Percentiles rank a stretch among this genome's conserved stretches.
phyloP scores from a whole-genome alignment of 2,329 filamentous ascomycete genomes.

The Drechslerella dactyloides region DNA sequence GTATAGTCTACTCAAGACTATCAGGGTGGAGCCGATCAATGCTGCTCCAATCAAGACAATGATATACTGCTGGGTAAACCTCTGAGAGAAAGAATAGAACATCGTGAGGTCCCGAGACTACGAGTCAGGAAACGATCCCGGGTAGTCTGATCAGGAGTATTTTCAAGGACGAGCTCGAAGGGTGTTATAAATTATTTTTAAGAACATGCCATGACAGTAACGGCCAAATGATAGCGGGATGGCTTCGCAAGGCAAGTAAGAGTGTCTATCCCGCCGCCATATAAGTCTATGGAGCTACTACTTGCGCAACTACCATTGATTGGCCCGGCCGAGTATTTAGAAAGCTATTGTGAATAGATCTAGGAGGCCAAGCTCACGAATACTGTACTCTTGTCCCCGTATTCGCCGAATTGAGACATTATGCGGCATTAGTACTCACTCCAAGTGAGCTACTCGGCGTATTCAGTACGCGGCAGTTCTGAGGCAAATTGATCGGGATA shows the following conservation, averaged over 20 bases:
- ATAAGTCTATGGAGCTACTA: too few relatives aligned
- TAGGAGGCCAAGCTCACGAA: background rate
- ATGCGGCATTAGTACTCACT: background rate
- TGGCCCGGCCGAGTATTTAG: too few relatives aligned
- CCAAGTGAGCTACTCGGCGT: background rate
- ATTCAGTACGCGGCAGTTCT: background rate
- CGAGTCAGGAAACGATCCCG: background rate
- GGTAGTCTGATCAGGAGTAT: too few relatives aligned
- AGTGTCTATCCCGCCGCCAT: too few relatives aligned
- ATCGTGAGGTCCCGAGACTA: slow-evolving; percentile 5
- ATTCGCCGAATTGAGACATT: background rate
- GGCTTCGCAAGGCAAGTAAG: too few relatives aligned
- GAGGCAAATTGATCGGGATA: slow-evolving; percentile 36
- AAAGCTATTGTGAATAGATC: too few relatives aligned
- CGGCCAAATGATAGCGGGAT: too few relatives aligned
- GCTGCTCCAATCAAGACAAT: slow-evolving; percentile 5
- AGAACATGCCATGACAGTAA: too few relatives aligned
- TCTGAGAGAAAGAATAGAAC: slow-evolving; percentile 8
- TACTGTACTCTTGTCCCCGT: background rate
- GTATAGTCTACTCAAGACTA: slow-evolving; percentile 9
- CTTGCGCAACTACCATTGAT: too few relatives aligned
- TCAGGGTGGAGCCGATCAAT: slow-evolving; percentile 2
- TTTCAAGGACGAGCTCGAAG: too few relatives aligned
- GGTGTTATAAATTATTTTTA: too few relatives aligned
- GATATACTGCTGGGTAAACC: slow-evolving; percentile 3